Evolutionary conservation across 192 early-diverging fungal species (phyloP).

Genomic region (Phycomyces blakesleeanus): DNA sequence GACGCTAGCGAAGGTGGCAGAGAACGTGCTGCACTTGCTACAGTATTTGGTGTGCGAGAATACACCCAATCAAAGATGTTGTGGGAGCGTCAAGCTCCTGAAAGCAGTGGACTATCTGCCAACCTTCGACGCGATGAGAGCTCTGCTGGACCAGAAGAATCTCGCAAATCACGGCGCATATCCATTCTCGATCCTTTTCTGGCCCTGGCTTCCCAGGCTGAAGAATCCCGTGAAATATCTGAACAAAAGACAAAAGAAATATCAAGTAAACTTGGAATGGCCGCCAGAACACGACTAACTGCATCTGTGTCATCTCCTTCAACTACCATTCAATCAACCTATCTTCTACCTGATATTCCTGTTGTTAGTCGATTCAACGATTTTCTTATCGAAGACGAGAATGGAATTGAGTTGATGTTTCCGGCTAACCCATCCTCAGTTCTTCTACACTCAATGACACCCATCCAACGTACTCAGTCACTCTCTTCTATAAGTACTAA

Average conservation of each 20-base stretch:
- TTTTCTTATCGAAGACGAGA: conserved; percentile 11
- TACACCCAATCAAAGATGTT: conserved; percentile 27
- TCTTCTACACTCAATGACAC: conserved; percentile 4
- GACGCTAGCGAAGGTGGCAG: conserved; percentile 16
- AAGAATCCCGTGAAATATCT: background rate
- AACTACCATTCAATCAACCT: background rate
- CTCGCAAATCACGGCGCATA: background rate
- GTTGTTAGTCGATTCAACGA: conserved; percentile 23
- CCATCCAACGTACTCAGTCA: conserved; percentile 2
- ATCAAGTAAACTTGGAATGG: background rate
- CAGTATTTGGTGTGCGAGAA: conserved; percentile 33
- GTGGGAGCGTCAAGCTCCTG: conserved; percentile 17
- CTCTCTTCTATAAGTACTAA: conserved; percentile 2
- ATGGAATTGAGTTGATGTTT: conserved; percentile 11
- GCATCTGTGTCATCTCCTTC: background rate
- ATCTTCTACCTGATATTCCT: conserved; percentile 16
- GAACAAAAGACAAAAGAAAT: background rate
- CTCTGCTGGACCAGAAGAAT: background rate
- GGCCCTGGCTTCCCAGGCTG: background rate
- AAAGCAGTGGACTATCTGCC: background rate
- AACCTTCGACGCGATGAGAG: background rate
- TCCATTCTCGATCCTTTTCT: background rate
- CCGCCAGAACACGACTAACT: background rate
- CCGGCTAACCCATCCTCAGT: conserved; percentile 18
- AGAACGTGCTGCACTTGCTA: conserved; percentile 32